Evolutionary conservation across 345 rosid species (phyloP).

Genomic region (Camelina neglecta): DNA sequence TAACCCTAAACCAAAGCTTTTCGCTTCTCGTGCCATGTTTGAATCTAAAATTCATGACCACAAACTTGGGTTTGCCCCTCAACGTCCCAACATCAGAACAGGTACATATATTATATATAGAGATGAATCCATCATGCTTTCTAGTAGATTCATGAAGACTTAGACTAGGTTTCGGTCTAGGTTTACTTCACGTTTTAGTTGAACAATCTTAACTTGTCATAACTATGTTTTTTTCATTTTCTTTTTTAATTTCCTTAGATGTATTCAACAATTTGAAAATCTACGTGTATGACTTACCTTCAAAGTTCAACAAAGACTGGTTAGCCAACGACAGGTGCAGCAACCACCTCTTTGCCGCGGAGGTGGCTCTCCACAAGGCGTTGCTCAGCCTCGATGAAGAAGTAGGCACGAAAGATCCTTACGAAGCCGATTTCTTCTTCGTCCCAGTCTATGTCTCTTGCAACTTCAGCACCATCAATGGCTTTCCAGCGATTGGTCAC

Average conservation of each 20-base stretch:
- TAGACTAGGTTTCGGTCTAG: not conserved
- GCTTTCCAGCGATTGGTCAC: slow-evolving; percentile 96
- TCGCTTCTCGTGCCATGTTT: slow-evolving; percentile 67
- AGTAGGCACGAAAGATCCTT: slow-evolving; percentile 69
- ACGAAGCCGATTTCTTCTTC: slow-evolving; percentile 88
- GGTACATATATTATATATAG: slow-evolving; percentile 41
- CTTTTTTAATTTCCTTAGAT: slow-evolving; percentile 29
- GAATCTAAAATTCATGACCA: slow-evolving; percentile 52
- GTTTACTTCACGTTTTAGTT: slow-evolving; percentile 3
- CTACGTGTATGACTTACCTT: slow-evolving; percentile 76
- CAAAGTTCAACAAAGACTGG: slow-evolving; percentile 81
- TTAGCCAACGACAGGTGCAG: slow-evolving; percentile 77
- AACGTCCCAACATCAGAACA: slow-evolving; percentile 39
- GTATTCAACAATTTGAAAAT: slow-evolving; percentile 70
- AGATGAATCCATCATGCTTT: not conserved
- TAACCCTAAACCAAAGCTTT: slow-evolving; percentile 46
- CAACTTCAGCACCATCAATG: slow-evolving; percentile 88
- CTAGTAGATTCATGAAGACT: not conserved
- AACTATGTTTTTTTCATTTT: not conserved
- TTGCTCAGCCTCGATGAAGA: slow-evolving; percentile 55
- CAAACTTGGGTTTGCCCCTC: slow-evolving; percentile 27
- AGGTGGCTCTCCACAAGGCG: slow-evolving; percentile 89
- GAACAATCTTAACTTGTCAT: not conserved
- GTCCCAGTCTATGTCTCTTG: slow-evolving; percentile 94
- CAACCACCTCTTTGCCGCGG: slow-evolving; percentile 89